A percentile compares a stretch with the other conserved stretches of the same genome.
phyloP scores from a whole-genome alignment of 129 eudicot genomes.

The Escallonia rubra region DNA sequence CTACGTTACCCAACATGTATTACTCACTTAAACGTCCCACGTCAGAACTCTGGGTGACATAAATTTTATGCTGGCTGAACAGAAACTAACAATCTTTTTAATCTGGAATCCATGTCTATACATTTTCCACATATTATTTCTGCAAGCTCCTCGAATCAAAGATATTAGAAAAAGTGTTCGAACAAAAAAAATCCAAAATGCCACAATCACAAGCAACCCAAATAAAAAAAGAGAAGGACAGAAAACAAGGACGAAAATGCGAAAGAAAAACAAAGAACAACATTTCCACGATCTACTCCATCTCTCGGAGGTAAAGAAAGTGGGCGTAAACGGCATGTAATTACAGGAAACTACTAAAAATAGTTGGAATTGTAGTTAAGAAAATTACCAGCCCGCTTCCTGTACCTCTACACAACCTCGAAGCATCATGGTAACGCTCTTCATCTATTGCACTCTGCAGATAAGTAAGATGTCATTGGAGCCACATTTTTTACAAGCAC shows the following conservation, averaged over 20 bases:
- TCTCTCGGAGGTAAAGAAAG: no score
- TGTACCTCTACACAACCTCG: conserved; percentile 67
- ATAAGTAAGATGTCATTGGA: conserved; percentile 11
- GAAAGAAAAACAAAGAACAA: no score
- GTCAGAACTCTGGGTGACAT: no score
- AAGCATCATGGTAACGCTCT: conserved; percentile 95
- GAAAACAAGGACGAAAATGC: no score
- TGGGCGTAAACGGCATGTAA: background rate
- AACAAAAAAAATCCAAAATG: background rate
- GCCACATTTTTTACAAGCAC: background rate
- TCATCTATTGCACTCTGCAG: conserved; percentile 81
- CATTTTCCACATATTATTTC: no score
- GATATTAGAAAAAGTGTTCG: background rate
- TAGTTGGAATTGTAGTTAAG: conserved; percentile 3
- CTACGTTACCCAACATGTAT: no score
- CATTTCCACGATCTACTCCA: no score
- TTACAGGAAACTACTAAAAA: background rate
- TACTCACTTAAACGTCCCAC: no score
- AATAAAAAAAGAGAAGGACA: background rate
- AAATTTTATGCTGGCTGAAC: no score
- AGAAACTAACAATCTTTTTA: no score
- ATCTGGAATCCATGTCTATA: no score
- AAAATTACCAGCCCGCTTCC: conserved; percentile 95
- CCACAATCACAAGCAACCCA: background rate
- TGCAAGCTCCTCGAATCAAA: no score